Conservation (phyloP, 768 basidiomycete species). For the Myochromella boudieri region DNA sequence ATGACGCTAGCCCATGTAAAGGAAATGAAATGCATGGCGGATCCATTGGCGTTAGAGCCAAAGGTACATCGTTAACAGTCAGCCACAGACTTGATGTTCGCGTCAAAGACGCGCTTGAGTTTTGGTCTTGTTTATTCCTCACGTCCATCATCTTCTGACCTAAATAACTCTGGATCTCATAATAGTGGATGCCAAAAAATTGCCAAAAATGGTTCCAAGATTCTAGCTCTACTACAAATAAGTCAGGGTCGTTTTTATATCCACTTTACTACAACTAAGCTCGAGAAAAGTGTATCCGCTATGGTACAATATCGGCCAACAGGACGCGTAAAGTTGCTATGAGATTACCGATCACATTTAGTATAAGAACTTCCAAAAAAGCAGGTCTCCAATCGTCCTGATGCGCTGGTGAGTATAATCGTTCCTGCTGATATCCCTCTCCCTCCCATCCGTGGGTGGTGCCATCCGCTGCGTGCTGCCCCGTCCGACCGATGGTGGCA, state of each 20-base stretch:
- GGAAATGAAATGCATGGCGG: slow-evolving; percentile 42
- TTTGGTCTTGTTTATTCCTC: no score
- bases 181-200: no score
- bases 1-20: slow-evolving; percentile 40
- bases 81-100: no score
- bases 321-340: slow-evolving; percentile 14
- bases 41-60: no score
- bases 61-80: no score
- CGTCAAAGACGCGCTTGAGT: no score
- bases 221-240: neutral
- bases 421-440: slow-evolving; percentile 10
- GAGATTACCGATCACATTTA: slow-evolving; percentile 18
- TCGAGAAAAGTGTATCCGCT: slow-evolving; percentile 13
- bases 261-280: slow-evolving; percentile 1
- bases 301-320: slow-evolving; percentile 17
- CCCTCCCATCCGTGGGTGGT: slow-evolving; percentile 4
- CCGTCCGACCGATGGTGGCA: slow-evolving; percentile 2
- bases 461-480: slow-evolving; percentile 4
- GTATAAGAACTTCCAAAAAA: slow-evolving; percentile 17
- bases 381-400: slow-evolving; percentile 15
- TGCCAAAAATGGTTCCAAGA: no score
- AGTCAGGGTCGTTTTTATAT: neutral
- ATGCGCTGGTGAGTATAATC: slow-evolving; percentile 14
- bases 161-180: no score
- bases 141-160: no score